A percentile compares a stretch with the other conserved stretches of the same genome.
Conservation (phyloP, 1,284 basidiomycete species). For the Malassezia obtusa region DNA sequence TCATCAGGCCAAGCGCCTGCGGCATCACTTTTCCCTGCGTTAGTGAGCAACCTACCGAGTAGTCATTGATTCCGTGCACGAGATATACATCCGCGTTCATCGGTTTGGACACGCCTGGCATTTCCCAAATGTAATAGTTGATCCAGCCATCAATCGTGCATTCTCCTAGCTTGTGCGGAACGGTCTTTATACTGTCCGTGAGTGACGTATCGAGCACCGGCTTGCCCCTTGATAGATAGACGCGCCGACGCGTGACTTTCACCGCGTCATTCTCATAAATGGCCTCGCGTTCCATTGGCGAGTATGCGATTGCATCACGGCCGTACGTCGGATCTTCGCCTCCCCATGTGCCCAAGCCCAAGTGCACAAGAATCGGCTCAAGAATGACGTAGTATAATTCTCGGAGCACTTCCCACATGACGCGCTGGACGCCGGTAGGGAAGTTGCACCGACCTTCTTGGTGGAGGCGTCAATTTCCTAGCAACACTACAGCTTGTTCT, state of each 20-base stretch:
- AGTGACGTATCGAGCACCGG: constrained; percentile 23
- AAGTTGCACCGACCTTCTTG: too few relatives aligned
- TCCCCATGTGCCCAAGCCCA: constrained; percentile 27
- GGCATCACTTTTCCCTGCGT: constrained; percentile 46
- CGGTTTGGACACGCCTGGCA: constrained; percentile 4
- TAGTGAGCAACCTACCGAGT: constrained; percentile 17
- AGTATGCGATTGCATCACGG: constrained; percentile 28
- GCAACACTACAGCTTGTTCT: constrained; percentile 11
- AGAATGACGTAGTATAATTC: constrained; percentile 30
- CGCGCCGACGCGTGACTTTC: constrained; percentile 24
- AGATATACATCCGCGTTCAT: constrained; percentile 35
- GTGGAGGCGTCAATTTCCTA: background rate
- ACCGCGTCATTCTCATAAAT: constrained; percentile 44
- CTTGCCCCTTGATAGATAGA: constrained; percentile 20
- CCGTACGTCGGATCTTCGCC: constrained; percentile 42
- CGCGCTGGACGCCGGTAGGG: background rate
- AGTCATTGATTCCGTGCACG: constrained; percentile 44
- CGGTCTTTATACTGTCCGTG: constrained; percentile 11
- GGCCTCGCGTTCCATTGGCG: constrained; percentile 22
- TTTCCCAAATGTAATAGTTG: constrained; percentile 40
- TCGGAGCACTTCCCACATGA: background rate
- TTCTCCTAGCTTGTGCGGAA: constrained; percentile 3
- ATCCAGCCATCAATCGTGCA: constrained; percentile 20
- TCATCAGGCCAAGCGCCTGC: constrained; percentile 50
- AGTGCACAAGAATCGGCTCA: constrained; percentile 36